Conservation (phyloP, 768 basidiomycete genomes). For the Suillus cothurnatus region DNA sequence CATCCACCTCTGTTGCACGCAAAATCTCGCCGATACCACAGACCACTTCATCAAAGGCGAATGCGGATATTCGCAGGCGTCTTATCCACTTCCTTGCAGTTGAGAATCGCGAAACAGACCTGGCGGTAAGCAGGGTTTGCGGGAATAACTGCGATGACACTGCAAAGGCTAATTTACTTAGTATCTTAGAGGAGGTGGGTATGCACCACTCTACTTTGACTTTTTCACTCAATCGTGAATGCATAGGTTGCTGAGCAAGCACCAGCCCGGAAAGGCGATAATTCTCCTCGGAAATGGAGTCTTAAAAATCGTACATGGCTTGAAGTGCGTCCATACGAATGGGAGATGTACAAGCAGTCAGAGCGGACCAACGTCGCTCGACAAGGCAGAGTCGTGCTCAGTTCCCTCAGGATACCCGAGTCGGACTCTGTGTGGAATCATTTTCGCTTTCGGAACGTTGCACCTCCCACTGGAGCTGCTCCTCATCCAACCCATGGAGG, state of each 20-base stretch:
- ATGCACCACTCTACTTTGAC: not conserved
- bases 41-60: conserved; percentile 20
- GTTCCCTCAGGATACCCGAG: conserved; percentile 54
- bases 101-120: conserved; percentile 45
- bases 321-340: conserved; percentile 72
- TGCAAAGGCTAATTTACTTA: conserved; percentile 44
- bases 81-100: conserved; percentile 55
- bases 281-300: conserved; percentile 46
- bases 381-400: conserved; percentile 51
- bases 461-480: conserved; percentile 14
- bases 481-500: conserved; percentile 14
- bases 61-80: conserved; percentile 35
- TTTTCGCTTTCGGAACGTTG: conserved; percentile 38
- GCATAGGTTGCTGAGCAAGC: conserved; percentile 54
- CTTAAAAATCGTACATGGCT: conserved; percentile 63
- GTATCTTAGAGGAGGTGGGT: conserved; percentile 54
- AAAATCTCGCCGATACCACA: conserved; percentile 32
- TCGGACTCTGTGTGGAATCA: conserved; percentile 66
- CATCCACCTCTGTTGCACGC: conserved; percentile 31
- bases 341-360: conserved; percentile 48
- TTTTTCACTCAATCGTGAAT: not conserved
- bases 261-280: conserved; percentile 37
- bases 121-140: conserved; percentile 46
- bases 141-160: conserved; percentile 39
- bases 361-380: conserved; percentile 54